Conservation (phyloP, 1,284 basidiomycete species). For the Apiotrichum veenhuisii region DNA sequence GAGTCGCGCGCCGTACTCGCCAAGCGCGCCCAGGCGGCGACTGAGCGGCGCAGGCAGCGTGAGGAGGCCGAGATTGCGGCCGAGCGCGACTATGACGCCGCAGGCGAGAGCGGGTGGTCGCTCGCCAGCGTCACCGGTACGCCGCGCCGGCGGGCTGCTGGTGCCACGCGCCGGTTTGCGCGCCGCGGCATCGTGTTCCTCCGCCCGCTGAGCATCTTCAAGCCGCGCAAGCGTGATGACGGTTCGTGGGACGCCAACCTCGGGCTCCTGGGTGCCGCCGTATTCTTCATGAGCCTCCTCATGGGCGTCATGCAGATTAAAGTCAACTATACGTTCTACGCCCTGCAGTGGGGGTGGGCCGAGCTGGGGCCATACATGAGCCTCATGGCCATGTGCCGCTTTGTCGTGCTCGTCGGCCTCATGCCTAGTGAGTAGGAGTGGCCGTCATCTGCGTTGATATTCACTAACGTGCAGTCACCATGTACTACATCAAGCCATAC, state of each 20-base stretch:
- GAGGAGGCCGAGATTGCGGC: constrained; percentile 45
- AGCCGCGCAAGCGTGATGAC: constrained; percentile 53
- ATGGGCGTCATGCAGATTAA: constrained; percentile 61
- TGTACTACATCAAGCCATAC: constrained; percentile 44
- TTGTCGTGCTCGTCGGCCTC: constrained; percentile 60
- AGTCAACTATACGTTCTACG: constrained; percentile 65
- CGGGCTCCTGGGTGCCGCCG: constrained; percentile 52
- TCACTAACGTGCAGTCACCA: constrained; percentile 27
- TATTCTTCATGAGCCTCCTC: constrained; percentile 56
- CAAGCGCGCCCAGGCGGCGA: constrained; percentile 36
- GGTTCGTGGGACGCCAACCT: constrained; percentile 63
- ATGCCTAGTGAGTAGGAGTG: constrained; percentile 55
- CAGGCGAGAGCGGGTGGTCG: constrained; percentile 18
- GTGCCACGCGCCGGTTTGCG: constrained; percentile 25
- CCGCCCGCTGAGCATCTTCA: constrained; percentile 62
- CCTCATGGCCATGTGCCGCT: constrained; percentile 59
- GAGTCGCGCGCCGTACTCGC: constrained; percentile 38
- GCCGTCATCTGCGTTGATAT: no score
- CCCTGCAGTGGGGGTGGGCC: constrained; percentile 69
- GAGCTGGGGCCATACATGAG: constrained; percentile 75
- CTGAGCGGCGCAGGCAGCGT: constrained; percentile 36
- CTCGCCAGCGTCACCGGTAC: constrained; percentile 8
- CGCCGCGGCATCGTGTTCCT: constrained; percentile 57
- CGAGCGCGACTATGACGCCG: constrained; percentile 27
- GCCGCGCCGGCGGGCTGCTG: constrained; percentile 19